phyloP scores from a whole-genome alignment of 2,329 filamentous ascomycete genomes.

The Aureobasidium sp. region DNA sequence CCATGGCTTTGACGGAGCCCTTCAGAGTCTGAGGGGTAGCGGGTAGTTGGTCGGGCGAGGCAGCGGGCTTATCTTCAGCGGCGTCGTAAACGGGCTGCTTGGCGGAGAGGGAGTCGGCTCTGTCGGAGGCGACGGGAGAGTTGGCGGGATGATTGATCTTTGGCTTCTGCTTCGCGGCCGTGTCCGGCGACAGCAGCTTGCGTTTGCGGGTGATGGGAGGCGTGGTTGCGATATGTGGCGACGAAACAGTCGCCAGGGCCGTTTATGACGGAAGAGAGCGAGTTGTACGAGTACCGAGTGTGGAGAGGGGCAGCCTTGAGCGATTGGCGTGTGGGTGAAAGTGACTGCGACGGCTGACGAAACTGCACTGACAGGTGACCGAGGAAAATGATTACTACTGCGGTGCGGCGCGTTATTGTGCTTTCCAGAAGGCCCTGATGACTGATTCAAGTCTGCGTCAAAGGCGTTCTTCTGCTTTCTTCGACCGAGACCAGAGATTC shows the following conservation, averaged over 20 bases:
- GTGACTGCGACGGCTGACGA: slow-evolving; percentile 1
- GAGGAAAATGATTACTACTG: background rate
- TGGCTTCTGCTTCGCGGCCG: slow-evolving; percentile 14
- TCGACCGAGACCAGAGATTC: background rate
- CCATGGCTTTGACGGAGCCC: slow-evolving; percentile 55
- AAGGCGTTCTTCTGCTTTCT: background rate
- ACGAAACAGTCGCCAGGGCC: slow-evolving; percentile 17
- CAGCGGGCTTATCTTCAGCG: slow-evolving; percentile 17
- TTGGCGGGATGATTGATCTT: background rate
- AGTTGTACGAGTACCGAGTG: slow-evolving; percentile 5
- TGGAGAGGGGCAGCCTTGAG: slow-evolving; percentile 4
- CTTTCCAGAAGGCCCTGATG: background rate
- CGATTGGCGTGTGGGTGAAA: background rate
- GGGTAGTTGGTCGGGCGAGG: slow-evolving; percentile 31
- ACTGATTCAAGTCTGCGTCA: background rate
- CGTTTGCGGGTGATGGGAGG: slow-evolving; percentile 27
- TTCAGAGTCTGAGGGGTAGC: slow-evolving; percentile 41
- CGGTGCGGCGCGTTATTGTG: background rate
- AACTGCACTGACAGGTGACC: background rate
- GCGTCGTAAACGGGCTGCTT: slow-evolving; percentile 27
- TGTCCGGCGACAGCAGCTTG: slow-evolving; percentile 21
- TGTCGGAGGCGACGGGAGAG: slow-evolving; percentile 17
- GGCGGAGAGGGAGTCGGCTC: slow-evolving; percentile 17
- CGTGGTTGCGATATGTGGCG: slow-evolving; percentile 20
- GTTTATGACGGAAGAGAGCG: slow-evolving; percentile 21